Conservation (phyloP, 495 filamentous ascomycete species). For the Penicillium lividum region DNA sequence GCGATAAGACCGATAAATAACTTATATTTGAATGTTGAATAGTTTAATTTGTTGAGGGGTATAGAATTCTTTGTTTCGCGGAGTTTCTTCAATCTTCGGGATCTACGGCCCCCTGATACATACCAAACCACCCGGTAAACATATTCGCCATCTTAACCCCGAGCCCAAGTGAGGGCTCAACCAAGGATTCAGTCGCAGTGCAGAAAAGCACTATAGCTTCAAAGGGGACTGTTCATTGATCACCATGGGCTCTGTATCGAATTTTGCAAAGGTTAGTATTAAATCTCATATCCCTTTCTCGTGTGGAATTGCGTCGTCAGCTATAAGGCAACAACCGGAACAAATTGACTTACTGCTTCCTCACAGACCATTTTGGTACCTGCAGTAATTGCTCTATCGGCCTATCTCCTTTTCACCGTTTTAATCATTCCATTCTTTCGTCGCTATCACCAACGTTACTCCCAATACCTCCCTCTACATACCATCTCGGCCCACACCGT, state of each 20-base stretch:
- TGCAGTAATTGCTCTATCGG: slow-evolving; percentile 69
- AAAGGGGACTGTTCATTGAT: neutral
- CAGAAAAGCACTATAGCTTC: neutral
- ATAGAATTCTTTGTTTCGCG: neutral
- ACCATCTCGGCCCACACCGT: slow-evolving; percentile 61
- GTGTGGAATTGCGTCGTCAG: slow-evolving; percentile 2
- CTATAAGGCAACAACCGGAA: slow-evolving; percentile 1
- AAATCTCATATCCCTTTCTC: neutral
- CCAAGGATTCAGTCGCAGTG: neutral
- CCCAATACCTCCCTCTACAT: slow-evolving; percentile 67
- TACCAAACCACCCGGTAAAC: slow-evolving; percentile 3
- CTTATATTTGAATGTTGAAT: neutral
- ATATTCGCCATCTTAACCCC: slow-evolving; percentile 7
- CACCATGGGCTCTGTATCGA: slow-evolving; percentile 35
- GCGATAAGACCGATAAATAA: too few species aligned
- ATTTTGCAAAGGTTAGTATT: slow-evolving; percentile 34
- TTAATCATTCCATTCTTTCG: slow-evolving; percentile 74
- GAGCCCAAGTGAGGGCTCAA: neutral
- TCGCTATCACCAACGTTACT: slow-evolving; percentile 71
- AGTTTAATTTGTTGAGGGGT: neutral
- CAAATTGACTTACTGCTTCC: slow-evolving; percentile 18
- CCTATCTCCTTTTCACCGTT: slow-evolving; percentile 73
- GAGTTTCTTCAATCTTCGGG: slow-evolving; percentile 2
- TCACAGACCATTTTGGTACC: slow-evolving; percentile 74
- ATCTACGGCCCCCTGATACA: slow-evolving; percentile 6